These are phyloP conservation scores for Penicillium corylophilum DNA, from an alignment of 2,329 filamentous ascomycete species.

Conservation along the genomic window DNA sequence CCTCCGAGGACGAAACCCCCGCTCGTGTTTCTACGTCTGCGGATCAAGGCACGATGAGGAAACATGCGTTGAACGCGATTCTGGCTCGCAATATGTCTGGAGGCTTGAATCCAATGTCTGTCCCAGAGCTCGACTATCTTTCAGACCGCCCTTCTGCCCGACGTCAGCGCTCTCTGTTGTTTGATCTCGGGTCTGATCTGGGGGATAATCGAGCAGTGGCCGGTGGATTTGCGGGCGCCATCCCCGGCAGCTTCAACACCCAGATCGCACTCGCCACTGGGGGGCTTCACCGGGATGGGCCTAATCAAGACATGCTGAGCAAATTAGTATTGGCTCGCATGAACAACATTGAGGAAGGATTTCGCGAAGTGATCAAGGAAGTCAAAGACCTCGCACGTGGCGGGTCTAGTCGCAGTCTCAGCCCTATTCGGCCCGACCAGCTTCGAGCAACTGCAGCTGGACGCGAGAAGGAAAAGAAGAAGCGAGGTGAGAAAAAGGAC, in stretches of 20 bases:
- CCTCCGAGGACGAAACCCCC: slow-evolving; percentile 39
- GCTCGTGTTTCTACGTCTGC: slow-evolving; percentile 30
- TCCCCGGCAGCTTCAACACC: slow-evolving; percentile 76
- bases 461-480: slow-evolving; percentile 32
- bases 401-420: slow-evolving; percentile 34
- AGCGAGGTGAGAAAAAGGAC: slow-evolving; percentile 27
- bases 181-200: slow-evolving; percentile 72
- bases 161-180: slow-evolving; percentile 63
- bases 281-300: slow-evolving; percentile 50
- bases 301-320: slow-evolving; percentile 67
- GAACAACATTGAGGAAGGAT: slow-evolving; percentile 89
- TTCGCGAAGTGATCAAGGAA: slow-evolving; percentile 80
- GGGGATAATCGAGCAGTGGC: slow-evolving; percentile 62
- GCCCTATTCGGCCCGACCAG: slow-evolving; percentile 29
- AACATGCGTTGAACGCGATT: slow-evolving; percentile 32
- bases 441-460: slow-evolving; percentile 11
- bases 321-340: slow-evolving; percentile 83
- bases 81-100: slow-evolving; percentile 59
- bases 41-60: slow-evolving; percentile 47
- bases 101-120: slow-evolving; percentile 55
- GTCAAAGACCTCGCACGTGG: slow-evolving; percentile 63
- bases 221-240: slow-evolving; percentile 60
- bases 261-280: slow-evolving; percentile 74
- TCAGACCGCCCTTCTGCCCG: slow-evolving; percentile 39
- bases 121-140: slow-evolving; percentile 55